These are phyloP conservation scores for Cucumis melo DNA, from an alignment of 306 rosid genomes.

Conservation along the genomic window DNA sequence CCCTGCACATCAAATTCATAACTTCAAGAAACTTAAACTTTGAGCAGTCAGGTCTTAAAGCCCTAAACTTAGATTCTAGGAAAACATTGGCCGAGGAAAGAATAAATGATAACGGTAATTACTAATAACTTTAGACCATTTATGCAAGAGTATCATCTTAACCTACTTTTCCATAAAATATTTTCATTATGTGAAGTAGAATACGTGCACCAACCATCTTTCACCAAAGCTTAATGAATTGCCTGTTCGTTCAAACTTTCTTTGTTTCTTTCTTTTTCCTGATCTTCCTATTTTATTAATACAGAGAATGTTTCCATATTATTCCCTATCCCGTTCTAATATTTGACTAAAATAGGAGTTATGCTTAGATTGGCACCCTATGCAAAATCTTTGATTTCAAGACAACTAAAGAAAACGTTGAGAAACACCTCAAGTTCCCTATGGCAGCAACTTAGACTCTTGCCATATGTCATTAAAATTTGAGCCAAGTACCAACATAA, in stretches of 20 bases:
- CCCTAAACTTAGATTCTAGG: neutral
- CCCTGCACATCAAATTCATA: constrained; percentile 40
- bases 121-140: neutral
- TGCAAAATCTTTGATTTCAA: neutral
- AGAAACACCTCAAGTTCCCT: neutral
- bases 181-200: neutral
- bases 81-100: neutral
- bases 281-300: neutral
- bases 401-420: neutral
- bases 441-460: neutral
- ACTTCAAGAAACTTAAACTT: constrained; percentile 1
- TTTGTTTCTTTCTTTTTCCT: neutral
- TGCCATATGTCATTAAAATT: neutral
- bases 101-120: neutral
- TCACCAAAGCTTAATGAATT: neutral
- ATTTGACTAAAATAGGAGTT: neutral
- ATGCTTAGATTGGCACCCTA: neutral
- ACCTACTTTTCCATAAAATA: constrained; percentile 1
- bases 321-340: neutral
- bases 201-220: neutral
- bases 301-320: neutral
- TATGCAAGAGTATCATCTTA: neutral
- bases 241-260: neutral
- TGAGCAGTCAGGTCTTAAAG: neutral
- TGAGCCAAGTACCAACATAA: neutral